A percentile compares a stretch with the other conserved stretches of the same genome.
Evolutionary conservation across 2,329 filamentous ascomycete genomes (phyloP).

Genomic region (Xylariales sp.): DNA sequence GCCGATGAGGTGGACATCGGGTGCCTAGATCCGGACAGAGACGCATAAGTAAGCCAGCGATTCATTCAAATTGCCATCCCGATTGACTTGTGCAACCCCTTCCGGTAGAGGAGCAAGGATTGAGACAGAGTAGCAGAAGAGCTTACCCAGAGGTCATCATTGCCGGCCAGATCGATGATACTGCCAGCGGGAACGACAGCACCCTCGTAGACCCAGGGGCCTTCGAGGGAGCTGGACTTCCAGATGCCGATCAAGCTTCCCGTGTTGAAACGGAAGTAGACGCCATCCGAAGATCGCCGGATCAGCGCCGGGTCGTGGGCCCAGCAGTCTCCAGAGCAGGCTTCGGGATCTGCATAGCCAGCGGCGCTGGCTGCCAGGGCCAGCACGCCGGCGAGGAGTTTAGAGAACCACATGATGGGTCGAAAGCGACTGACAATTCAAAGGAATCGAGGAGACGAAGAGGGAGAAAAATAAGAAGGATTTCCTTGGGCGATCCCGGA

Average conservation of each 20-base stretch:
- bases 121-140: not conserved
- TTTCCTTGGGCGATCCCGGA: too few species aligned
- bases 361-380: conserved; percentile 5
- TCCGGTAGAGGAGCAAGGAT: too few species aligned
- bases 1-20: conserved; percentile 56
- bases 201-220: conserved; percentile 38
- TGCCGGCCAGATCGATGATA: conserved; percentile 33
- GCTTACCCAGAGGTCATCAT: conserved; percentile 37
- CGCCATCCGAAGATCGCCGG: conserved; percentile 30
- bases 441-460: not conserved
- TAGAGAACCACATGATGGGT: conserved; percentile 4
- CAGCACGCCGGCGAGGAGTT: conserved; percentile 1
- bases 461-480: too few species aligned
- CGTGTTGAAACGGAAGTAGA: conserved; percentile 39
- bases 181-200: conserved; percentile 32
- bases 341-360: conserved; percentile 25
- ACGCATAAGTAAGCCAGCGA: too few species aligned
- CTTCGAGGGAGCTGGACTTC: conserved; percentile 29
- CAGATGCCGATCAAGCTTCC: conserved; percentile 34
- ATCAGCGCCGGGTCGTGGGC: conserved; percentile 35
- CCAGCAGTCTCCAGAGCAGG: conserved; percentile 32
- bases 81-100: too few species aligned
- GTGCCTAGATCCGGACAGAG: conserved; percentile 51
- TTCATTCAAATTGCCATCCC: too few species aligned
- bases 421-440: too few species aligned